These are phyloP conservation scores for Umbelopsis ramanniana DNA, from an alignment of 192 early-diverging fungal genomes.

Conservation along the genomic window DNA sequence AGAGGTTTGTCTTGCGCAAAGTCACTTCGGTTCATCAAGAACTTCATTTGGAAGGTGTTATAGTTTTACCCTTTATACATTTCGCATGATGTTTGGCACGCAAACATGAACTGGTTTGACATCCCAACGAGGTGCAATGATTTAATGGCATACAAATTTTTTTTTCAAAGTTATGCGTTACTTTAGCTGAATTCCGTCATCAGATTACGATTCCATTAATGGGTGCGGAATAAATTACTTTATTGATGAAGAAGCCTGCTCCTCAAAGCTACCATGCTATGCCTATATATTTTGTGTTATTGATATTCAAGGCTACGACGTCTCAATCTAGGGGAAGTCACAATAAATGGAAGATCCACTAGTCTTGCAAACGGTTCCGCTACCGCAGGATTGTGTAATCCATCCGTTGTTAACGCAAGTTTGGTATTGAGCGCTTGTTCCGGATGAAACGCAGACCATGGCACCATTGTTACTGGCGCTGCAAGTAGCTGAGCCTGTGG, in stretches of 20 bases:
- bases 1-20: no score
- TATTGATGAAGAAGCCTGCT: conserved; percentile 9
- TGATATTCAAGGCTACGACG: not conserved
- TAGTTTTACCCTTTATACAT: no score
- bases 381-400: conserved; percentile 14
- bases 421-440: conserved; percentile 5
- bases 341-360: conserved; percentile 30
- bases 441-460: conserved; percentile 6
- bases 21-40: no score
- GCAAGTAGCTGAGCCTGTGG: conserved; percentile 7
- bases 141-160: no score
- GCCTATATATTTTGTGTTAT: not conserved
- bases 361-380: conserved; percentile 35
- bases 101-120: no score
- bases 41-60: no score
- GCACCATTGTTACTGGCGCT: not conserved
- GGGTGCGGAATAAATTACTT: not conserved
- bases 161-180: no score
- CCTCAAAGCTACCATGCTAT: not conserved
- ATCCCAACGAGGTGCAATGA: no score
- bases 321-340: conserved; percentile 15
- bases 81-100: no score
- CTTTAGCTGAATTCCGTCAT: no score
- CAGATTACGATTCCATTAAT: no score
- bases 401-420: conserved; percentile 17